Percentiles rank a stretch among this genome's conserved stretches.
Conservation (phyloP, 2,329 filamentous ascomycete genomes). For the Aspergillus sp. region DNA sequence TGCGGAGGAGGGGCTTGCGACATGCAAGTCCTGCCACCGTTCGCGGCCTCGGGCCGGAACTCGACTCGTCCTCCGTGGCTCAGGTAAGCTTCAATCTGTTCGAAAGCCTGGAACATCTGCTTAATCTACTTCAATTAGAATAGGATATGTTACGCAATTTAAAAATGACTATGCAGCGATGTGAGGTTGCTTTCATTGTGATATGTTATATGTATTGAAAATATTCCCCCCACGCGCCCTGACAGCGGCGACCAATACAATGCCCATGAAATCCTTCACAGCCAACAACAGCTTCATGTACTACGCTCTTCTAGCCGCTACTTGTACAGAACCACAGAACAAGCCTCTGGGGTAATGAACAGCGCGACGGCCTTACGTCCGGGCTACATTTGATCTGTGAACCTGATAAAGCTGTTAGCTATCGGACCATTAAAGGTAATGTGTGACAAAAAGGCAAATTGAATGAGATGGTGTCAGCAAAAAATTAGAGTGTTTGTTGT, state of each 20-base stretch:
- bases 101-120: background rate
- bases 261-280: background rate
- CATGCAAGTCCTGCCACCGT: slow-evolving; percentile 17
- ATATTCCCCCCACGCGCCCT: background rate
- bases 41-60: slow-evolving; percentile 21
- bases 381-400: slow-evolving; percentile 5
- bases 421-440: slow-evolving; percentile 1
- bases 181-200: background rate
- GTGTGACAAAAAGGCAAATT: slow-evolving; percentile 6
- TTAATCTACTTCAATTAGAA: background rate
- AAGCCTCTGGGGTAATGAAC: background rate
- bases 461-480: slow-evolving; percentile 56
- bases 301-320: background rate
- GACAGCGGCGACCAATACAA: background rate
- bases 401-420: slow-evolving; percentile 15
- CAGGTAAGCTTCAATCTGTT: background rate
- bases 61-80: slow-evolving; percentile 2
- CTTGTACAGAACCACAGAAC: background rate
- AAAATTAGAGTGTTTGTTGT: slow-evolving; percentile 73
- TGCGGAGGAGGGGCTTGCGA: slow-evolving; percentile 23
- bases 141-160: background rate
- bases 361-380: background rate
- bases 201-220: background rate
- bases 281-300: background rate
- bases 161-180: background rate